These are phyloP conservation scores for Microbotryomycetes sp. DNA, from an alignment of 1,284 basidiomycete genomes.

Conservation along the genomic window DNA sequence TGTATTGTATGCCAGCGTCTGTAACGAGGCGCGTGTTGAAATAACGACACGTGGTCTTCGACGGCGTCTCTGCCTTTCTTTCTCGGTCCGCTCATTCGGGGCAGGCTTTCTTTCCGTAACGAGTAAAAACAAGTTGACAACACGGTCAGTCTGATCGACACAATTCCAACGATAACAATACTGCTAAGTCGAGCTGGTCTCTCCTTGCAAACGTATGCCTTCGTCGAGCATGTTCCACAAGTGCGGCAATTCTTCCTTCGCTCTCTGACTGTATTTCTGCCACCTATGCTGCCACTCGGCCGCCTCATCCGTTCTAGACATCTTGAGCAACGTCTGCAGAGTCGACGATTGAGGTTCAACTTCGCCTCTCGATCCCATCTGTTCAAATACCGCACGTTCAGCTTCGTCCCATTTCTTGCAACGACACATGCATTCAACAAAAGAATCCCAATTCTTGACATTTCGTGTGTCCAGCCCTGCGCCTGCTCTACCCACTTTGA, in stretches of 20 bases:
- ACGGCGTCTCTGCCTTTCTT: no score
- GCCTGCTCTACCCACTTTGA: neutral
- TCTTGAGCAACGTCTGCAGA: conserved; percentile 43
- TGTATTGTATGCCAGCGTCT: conserved; percentile 88
- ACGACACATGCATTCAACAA: conserved; percentile 81
- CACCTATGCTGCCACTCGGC: conserved; percentile 9
- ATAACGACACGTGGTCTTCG: no score
- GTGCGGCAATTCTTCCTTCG: conserved; percentile 36
- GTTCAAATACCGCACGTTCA: conserved; percentile 55
- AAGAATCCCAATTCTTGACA: conserved; percentile 59
- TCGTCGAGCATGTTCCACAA: conserved; percentile 30
- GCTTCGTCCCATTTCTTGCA: conserved; percentile 62
- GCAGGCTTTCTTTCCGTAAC: no score
- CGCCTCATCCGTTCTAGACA: conserved; percentile 37
- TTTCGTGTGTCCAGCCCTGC: conserved; percentile 54
- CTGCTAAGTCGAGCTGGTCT: no score
- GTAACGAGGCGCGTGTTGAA: conserved; percentile 55
- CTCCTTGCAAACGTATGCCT: no score
- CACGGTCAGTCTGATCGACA: no score
- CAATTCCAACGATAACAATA: no score
- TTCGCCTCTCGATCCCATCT: conserved; percentile 49
- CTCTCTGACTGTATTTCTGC: neutral
- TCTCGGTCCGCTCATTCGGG: no score
- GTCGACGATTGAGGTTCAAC: conserved; percentile 35
- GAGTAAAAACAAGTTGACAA: no score